These are phyloP conservation scores for Metschnikowia gelsemii DNA, from an alignment of 805 yeast genomes.

Conservation along the genomic window DNA sequence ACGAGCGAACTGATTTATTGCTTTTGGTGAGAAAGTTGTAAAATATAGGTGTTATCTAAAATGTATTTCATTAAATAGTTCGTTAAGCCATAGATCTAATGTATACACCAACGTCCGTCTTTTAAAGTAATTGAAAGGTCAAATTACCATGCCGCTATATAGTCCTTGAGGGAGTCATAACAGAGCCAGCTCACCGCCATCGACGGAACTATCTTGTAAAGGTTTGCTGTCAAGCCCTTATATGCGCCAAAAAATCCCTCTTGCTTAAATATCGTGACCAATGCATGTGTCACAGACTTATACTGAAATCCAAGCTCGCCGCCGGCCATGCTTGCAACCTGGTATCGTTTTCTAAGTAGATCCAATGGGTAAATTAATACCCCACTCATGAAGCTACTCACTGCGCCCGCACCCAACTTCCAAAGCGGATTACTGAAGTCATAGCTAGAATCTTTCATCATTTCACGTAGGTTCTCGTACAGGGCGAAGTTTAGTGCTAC, in stretches of 20 bases:
- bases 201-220: slow-evolving; percentile 87
- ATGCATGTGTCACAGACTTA: slow-evolving; percentile 71
- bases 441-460: slow-evolving; percentile 32
- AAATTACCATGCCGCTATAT: slow-evolving; percentile 32
- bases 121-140: neutral
- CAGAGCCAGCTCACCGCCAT: slow-evolving; percentile 96
- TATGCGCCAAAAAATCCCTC: slow-evolving; percentile 78
- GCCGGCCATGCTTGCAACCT: slow-evolving; percentile 79
- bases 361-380: slow-evolving; percentile 91
- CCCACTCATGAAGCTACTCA: slow-evolving; percentile 87
- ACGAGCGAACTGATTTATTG: too few relatives aligned
- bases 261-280: slow-evolving; percentile 59
- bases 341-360: slow-evolving; percentile 82
- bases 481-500: slow-evolving; percentile 90
- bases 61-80: too few relatives aligned
- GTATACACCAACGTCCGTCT: neutral
- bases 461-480: slow-evolving; percentile 76
- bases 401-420: slow-evolving; percentile 76
- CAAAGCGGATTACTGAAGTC: slow-evolving; percentile 48
- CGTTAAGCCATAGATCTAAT: too few relatives aligned
- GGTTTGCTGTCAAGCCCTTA: slow-evolving; percentile 74
- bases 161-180: slow-evolving; percentile 65
- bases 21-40: too few relatives aligned
- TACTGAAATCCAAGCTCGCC: slow-evolving; percentile 82
- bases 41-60: too few relatives aligned